These are phyloP conservation scores for Leccinum holopus DNA, from an alignment of 1,284 basidiomycete species.

Conservation along the genomic window DNA sequence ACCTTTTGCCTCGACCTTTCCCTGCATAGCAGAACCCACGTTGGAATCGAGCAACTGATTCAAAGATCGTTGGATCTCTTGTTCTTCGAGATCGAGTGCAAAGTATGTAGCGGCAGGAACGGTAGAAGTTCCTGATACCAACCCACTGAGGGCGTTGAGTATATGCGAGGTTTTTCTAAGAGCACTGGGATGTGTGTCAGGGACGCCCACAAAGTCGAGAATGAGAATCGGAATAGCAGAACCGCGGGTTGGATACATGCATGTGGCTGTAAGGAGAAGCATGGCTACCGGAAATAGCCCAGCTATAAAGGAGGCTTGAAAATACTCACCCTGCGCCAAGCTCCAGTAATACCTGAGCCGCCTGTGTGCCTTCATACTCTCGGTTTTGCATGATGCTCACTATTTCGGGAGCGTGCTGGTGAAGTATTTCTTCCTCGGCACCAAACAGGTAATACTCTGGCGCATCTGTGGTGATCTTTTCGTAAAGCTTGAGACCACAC, in stretches of 20 bases:
- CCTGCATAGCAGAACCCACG: conserved; percentile 62
- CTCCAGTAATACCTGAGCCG: conserved; percentile 67
- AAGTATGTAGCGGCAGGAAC: conserved; percentile 77
- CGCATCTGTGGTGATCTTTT: conserved; percentile 78
- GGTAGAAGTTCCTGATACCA: conserved; percentile 38
- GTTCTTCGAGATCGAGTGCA: conserved; percentile 89
- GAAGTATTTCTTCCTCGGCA: conserved; percentile 73
- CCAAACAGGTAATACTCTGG: conserved; percentile 89
- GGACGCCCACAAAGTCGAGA: background rate
- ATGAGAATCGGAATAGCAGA: background rate
- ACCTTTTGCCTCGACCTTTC: conserved; percentile 75
- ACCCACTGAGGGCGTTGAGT: conserved; percentile 68
- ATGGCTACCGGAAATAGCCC: background rate
- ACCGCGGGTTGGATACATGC: background rate
- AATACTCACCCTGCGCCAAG: conserved; percentile 80
- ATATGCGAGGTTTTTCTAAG: conserved; percentile 91
- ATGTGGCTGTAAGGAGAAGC: background rate
- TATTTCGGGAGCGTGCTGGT: conserved; percentile 61
- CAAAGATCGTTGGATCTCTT: conserved; percentile 83
- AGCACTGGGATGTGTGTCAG: conserved; percentile 51
- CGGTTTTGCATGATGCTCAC: conserved; percentile 71
- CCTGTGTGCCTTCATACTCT: conserved; percentile 41
- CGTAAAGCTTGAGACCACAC: conserved; percentile 78
- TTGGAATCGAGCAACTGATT: conserved; percentile 62
- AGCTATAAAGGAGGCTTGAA: background rate